phyloP scores from a whole-genome alignment of 176 grass and related monocot genomes.

The Carex cristatella region DNA sequence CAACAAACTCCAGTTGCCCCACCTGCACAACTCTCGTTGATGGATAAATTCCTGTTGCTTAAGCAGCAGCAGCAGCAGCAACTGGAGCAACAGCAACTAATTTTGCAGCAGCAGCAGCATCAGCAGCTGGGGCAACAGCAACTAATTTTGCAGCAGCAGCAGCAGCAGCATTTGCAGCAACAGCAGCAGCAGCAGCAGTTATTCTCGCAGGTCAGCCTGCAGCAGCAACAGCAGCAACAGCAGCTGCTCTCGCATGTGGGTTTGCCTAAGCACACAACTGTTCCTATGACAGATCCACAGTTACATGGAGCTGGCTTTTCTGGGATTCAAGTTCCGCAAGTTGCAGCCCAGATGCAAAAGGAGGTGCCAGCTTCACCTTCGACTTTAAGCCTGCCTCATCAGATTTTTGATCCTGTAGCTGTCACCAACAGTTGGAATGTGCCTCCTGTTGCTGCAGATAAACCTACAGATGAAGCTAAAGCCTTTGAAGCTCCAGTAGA shows the following conservation, averaged over 20 bases:
- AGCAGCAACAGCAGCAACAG: constrained; percentile 29
- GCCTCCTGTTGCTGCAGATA: background rate
- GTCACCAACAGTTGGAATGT: background rate
- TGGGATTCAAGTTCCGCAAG: constrained; percentile 14
- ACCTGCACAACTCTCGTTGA: constrained; percentile 63
- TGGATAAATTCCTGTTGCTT: constrained; percentile 86
- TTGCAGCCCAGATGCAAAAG: background rate
- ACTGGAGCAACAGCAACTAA: constrained; percentile 23
- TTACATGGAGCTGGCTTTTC: constrained; percentile 13
- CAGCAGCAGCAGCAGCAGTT: constrained; percentile 58
- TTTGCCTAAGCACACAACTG: constrained; percentile 34
- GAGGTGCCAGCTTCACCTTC: background rate
- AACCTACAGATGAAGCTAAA: background rate
- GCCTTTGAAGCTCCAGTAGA: background rate
- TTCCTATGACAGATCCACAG: constrained; percentile 8
- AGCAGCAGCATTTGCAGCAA: constrained; percentile 37
- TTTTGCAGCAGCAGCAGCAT: constrained; percentile 38
- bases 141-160: background rate
- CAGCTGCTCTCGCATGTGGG: constrained; percentile 51
- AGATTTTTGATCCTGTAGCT: constrained; percentile 18
- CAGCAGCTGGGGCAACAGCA: constrained; percentile 52
- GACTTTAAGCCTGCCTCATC: constrained; percentile 13
- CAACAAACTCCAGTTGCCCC: constrained; percentile 53
- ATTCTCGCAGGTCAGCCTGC: constrained; percentile 35
- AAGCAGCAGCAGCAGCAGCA: constrained; percentile 75